Conservation (phyloP, 1,284 basidiomycete species). For the Polyporus tsugae region DNA sequence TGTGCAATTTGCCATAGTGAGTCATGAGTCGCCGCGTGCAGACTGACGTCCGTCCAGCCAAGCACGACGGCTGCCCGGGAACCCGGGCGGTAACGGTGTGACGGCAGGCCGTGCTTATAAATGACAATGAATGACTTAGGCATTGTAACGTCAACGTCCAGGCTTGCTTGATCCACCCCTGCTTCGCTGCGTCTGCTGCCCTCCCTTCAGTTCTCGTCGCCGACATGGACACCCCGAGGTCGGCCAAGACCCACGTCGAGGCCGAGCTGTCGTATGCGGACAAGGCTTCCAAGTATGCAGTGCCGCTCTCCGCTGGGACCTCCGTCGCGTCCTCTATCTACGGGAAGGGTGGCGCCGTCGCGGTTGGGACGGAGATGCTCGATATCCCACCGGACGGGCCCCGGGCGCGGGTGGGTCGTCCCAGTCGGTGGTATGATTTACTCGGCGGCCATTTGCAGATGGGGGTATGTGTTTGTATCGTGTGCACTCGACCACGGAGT, state of each 20-base stretch:
- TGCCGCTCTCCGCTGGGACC: slow-evolving; percentile 28
- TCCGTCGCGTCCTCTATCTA: slow-evolving; percentile 25
- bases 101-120: background rate
- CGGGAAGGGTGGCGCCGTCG: slow-evolving; percentile 23
- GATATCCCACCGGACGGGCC: slow-evolving; percentile 36
- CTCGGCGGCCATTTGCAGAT: slow-evolving; percentile 34
- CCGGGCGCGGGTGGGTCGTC: slow-evolving; percentile 36
- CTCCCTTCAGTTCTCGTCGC: slow-evolving; percentile 6
- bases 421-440: slow-evolving; percentile 35
- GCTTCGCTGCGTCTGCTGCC: slow-evolving; percentile 10
- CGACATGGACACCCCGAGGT: slow-evolving; percentile 35
- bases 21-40: slow-evolving; percentile 23
- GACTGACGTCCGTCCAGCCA: background rate
- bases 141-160: background rate
- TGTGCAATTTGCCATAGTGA: background rate
- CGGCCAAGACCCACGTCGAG: slow-evolving; percentile 35
- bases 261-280: slow-evolving; percentile 21
- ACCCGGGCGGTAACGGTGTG: background rate
- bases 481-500: slow-evolving; percentile 1
- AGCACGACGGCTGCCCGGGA: background rate
- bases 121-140: too few species aligned
- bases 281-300: slow-evolving; percentile 30
- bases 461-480: slow-evolving; percentile 31
- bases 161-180: slow-evolving; percentile 3
- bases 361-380: slow-evolving; percentile 19